A percentile compares a stretch with the other conserved stretches of the same genome.
Evolutionary conservation across 768 basidiomycete genomes (phyloP).

Genomic region (Chalciporus sphaerocephalus): DNA sequence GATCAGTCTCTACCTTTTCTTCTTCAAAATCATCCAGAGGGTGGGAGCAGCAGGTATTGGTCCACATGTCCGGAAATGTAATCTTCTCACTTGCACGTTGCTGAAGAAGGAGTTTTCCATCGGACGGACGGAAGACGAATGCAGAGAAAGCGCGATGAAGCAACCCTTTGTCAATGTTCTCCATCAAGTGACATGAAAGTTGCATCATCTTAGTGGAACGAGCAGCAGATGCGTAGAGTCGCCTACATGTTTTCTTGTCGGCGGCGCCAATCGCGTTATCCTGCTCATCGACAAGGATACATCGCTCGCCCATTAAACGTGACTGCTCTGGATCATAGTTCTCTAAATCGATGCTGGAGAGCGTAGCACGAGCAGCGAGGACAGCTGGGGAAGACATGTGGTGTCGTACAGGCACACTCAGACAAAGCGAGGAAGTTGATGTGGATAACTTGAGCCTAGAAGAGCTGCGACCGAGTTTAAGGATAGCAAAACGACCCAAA

Average conservation of each 20-base stretch:
- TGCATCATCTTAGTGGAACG: not conserved
- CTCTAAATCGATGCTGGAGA: constrained; percentile 73
- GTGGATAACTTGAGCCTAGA: not conserved
- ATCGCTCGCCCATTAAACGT: constrained; percentile 91
- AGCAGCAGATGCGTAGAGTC: constrained; percentile 11
- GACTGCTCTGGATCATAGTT: constrained; percentile 91
- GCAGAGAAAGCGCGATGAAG: constrained; percentile 98
- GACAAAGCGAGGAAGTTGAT: not conserved
- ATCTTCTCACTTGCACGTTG: constrained; percentile 98
- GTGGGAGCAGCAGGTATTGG: constrained; percentile 98
- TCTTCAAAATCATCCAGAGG: constrained; percentile 88
- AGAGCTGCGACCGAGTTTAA: not conserved
- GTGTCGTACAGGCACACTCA: constrained; percentile 1
- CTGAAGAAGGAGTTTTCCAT: constrained; percentile 90
- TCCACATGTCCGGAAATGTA: constrained; percentile 99
- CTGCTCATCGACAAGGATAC: constrained; percentile 87
- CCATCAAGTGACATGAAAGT: constrained; percentile 85
- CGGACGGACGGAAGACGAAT: constrained; percentile 91
- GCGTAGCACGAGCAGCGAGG: constrained; percentile 54
- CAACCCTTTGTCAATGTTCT: constrained; percentile 89
- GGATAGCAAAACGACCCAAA: not conserved
- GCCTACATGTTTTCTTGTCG: constrained; percentile 94
- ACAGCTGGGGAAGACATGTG: constrained; percentile 60
- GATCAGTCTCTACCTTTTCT: constrained; percentile 71
- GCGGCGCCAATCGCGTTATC: constrained; percentile 80